These are phyloP conservation scores for Fusarium anthophilum DNA, from an alignment of 2,329 filamentous ascomycete genomes.

Conservation along the genomic window DNA sequence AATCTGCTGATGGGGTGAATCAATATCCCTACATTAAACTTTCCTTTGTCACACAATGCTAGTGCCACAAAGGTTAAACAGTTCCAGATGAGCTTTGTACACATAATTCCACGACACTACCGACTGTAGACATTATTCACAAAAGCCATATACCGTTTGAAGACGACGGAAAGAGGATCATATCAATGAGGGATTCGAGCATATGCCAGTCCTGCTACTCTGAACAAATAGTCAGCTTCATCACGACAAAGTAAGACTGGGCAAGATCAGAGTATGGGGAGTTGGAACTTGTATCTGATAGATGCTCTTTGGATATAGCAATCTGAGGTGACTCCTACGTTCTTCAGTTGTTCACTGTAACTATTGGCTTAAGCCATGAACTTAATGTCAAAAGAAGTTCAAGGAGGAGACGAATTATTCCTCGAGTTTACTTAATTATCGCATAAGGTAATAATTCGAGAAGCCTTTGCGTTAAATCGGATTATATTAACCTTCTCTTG, in stretches of 20 bases:
- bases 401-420: not conserved
- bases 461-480: not conserved
- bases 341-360: not conserved
- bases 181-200: not conserved
- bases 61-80: not conserved
- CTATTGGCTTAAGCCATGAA: not conserved
- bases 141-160: not conserved
- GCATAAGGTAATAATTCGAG: not conserved
- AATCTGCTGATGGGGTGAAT: not conserved
- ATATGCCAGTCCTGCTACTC: not conserved
- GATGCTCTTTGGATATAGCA: not conserved
- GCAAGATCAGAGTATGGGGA: not conserved
- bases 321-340: no score
- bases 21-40: not conserved
- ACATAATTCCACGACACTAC: not conserved
- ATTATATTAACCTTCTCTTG: not conserved
- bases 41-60: not conserved
- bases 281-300: not conserved
- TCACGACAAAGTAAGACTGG: not conserved
- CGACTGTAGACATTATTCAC: not conserved
- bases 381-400: not conserved
- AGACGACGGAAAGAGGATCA: not conserved
- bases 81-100: not conserved
- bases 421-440: no score
- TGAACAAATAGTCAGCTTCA: not conserved